Base-by-base conservation (phyloP, 192 early-diverging fungal genomes). In the Entophlyctis helioformis region DNA sequence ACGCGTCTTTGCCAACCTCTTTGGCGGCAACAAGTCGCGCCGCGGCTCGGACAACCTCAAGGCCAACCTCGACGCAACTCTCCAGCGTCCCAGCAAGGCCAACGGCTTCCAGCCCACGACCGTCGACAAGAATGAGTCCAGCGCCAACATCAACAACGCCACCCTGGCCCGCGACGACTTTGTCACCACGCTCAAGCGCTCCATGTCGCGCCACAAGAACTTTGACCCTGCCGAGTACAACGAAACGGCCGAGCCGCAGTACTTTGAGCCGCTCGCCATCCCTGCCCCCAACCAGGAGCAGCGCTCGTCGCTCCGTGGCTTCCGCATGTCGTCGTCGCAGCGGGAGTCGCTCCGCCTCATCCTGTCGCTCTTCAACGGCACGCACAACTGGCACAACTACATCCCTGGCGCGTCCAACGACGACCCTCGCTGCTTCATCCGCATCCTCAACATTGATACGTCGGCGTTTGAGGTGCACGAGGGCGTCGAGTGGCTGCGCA, bases 351-450 rank as follows among this genome's bases (percentile, higher is more conserved):
- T 63, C 40, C 36, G 40, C 4, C 24, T 34, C 39, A 59, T 59
- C 21, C 7, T 39, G 6, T 39, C 51, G 1, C 43, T 63, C 23
- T 63, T 37, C 47, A 23, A 50, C 15, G 61, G 61, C 16, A 63
- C 61, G 0, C 61, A 63, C 51, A 63, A 63, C 39, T 63, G 27
- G 29, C 61, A 63, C 51, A 63, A 63, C 51, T 63, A 57, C 37
- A 58, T 63, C 21, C 61, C 61, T 4, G 48, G 48, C 42, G 49
- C 55, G 3, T 19, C 33, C 19, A 12, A 44, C 4, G 56, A 57
- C 31, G 61, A 63, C 34, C 36, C 51, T 18, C 20, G 61, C 7
- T 54, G 53, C 36, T 63, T 39, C 48, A 58, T 63, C 28, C 42
- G 51, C 23, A 63, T 63, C 42, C 42, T 63, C 42, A 58, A 58